These are phyloP conservation scores for Trichothecium sympodiale DNA, from an alignment of 2,329 filamentous ascomycete genomes.

Conservation along the genomic window DNA sequence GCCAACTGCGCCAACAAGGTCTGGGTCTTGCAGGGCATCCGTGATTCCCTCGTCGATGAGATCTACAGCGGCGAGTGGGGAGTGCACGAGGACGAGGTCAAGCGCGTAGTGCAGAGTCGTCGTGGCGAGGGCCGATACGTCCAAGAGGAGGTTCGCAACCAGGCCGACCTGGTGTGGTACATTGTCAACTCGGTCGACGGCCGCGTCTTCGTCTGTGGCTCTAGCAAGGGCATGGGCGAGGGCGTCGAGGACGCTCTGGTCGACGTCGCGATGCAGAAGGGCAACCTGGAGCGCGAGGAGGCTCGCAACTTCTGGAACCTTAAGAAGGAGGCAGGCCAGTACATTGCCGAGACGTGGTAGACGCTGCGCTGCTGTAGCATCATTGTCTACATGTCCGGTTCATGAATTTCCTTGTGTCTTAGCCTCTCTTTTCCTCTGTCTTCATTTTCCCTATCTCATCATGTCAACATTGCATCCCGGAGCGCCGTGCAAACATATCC, in stretches of 20 bases:
- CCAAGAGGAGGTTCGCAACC: slow-evolving; percentile 83
- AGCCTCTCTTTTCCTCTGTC: not conserved
- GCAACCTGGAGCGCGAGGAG: slow-evolving; percentile 71
- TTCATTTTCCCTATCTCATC: too few species aligned
- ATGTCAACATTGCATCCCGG: too few species aligned
- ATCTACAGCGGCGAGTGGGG: slow-evolving; percentile 96
- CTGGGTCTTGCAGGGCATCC: slow-evolving; percentile 88
- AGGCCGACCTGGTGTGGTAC: slow-evolving; percentile 96
- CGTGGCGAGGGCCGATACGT: slow-evolving; percentile 80
- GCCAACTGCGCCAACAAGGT: slow-evolving; percentile 97
- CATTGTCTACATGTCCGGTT: not conserved
- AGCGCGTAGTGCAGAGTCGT: slow-evolving; percentile 68
- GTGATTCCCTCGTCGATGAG: slow-evolving; percentile 91
- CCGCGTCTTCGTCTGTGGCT: slow-evolving; percentile 91
- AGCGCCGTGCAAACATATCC: too few species aligned
- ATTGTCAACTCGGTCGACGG: slow-evolving; percentile 95
- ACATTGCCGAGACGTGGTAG: slow-evolving; percentile 78
- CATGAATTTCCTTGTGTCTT: not conserved
- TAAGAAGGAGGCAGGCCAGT: slow-evolving; percentile 89
- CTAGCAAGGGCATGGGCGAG: slow-evolving; percentile 93
- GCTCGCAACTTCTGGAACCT: slow-evolving; percentile 80
- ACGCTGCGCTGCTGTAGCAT: too few species aligned
- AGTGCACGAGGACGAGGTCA: slow-evolving; percentile 78
- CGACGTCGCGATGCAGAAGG: slow-evolving; percentile 87
- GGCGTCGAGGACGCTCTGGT: slow-evolving; percentile 82